Evolutionary conservation across 306 rosid genomes (phyloP).

Genomic region (Aeschynomene evenia): DNA sequence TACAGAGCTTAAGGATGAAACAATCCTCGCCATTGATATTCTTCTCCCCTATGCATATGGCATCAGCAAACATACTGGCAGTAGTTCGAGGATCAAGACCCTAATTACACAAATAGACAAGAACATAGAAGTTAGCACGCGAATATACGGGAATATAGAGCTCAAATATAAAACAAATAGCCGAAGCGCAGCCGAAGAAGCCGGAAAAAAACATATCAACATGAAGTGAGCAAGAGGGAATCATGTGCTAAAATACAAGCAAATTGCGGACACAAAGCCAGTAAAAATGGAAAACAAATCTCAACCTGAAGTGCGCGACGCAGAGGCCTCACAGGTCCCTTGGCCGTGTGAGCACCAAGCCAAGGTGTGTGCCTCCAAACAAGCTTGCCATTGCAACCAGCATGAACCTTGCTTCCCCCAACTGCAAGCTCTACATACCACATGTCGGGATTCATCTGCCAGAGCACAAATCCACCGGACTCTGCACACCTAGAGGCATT

Average conservation of each 20-base stretch:
- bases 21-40: conserved; percentile 92
- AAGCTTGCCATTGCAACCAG: conserved; percentile 94
- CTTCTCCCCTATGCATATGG: conserved; percentile 95
- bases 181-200: not conserved
- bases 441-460: conserved; percentile 99
- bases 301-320: conserved; percentile 97
- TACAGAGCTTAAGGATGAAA: conserved; percentile 92
- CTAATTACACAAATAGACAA: conserved; percentile 40
- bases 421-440: conserved; percentile 99
- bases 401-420: conserved; percentile 95
- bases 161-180: not conserved
- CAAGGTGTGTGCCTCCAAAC: conserved; percentile 99
- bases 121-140: not conserved
- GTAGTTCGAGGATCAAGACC: conserved; percentile 98
- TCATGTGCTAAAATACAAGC: not conserved
- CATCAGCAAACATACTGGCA: conserved; percentile 81
- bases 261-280: not conserved
- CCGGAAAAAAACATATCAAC: conserved; percentile 28
- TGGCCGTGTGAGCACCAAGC: conserved; percentile 96
- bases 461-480: conserved; percentile 98
- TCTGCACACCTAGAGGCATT: conserved; percentile 75
- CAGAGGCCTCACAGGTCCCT: conserved; percentile 93
- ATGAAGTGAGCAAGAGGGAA: conserved; percentile 56
- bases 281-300: not conserved
- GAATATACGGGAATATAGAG: not conserved